These are phyloP conservation scores for Tylopilus rubrobrunneus DNA, from an alignment of 768 basidiomycete species.

Conservation along the genomic window DNA sequence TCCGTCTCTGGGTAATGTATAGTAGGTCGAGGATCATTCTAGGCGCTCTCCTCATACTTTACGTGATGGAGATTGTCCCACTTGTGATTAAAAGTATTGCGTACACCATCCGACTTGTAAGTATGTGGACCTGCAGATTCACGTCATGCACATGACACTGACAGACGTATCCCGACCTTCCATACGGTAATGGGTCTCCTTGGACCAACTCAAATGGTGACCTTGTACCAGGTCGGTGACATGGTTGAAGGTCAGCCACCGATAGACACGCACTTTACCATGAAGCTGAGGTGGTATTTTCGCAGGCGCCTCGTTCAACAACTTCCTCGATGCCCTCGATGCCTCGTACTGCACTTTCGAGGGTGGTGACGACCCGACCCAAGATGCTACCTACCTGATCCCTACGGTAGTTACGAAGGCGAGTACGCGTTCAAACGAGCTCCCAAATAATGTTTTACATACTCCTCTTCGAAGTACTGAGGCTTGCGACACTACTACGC, in stretches of 20 bases:
- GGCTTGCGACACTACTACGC: too few species aligned
- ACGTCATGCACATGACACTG: neutral
- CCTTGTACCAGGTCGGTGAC: conserved; percentile 31
- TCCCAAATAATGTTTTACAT: too few species aligned
- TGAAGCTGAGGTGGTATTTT: neutral
- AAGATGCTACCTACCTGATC: too few species aligned
- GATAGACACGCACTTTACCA: neutral
- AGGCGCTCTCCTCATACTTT: conserved; percentile 8
- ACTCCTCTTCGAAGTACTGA: too few species aligned
- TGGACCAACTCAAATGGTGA: conserved; percentile 18
- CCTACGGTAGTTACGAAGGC: too few species aligned
- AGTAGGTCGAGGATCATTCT: conserved; percentile 6
- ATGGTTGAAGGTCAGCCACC: conserved; percentile 20
- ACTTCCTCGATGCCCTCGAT: neutral
- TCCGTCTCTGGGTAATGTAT: conserved; percentile 16
- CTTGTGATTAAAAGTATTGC: neutral
- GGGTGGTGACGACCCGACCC: too few species aligned
- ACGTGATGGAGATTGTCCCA: neutral
- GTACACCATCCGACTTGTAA: neutral
- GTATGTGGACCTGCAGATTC: neutral
- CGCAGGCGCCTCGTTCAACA: conserved; percentile 13
- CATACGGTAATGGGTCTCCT: conserved; percentile 30
- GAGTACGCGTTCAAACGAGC: too few species aligned
- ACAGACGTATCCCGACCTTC: conserved; percentile 16
- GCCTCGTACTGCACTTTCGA: too few species aligned